Evolutionary conservation across 2,329 filamentous ascomycete species (phyloP), one percentile per base, ranked within the genome.

Genomic region (Phyllosticta citrichinensis): DNA sequence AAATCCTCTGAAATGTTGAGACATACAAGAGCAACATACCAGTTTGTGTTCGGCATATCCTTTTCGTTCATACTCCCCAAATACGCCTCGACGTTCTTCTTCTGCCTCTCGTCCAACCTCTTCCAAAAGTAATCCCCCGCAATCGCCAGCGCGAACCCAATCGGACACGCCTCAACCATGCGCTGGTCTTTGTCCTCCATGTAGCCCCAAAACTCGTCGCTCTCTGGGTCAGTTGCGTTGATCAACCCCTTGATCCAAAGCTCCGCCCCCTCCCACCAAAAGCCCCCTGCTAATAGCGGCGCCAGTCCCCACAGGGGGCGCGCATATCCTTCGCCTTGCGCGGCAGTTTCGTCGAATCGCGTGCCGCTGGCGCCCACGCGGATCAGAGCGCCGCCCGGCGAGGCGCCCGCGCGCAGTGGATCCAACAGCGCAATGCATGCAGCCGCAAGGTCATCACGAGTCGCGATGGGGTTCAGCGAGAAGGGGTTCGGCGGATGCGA

Each of bases 81-180:
- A 87, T 88, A 92, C 2, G 74, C 77, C 69, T 87, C 85, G 11
- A 92, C 78, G 70, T 91, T 89, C 11, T 69, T 74, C 67, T 80
- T 84, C 69, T 89, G 83, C 65, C 78, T 79, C 17, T 81, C 80
- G 2, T 79, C 82, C 67, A 92, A 75, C 1, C 81, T 83, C 14
- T 85, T 77, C 87, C 87, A 91, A 62, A 91, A 81, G 66, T 70
- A 79, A 77, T 71, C 74, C 27, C 80, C 78, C 35, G 85, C 87
- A 58, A 91, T 85, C 33, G 87, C 87, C 58, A 93, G 77, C 1
- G 87, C 83, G 67, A 85, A 92, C 0, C 88, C 89, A 62, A 92
- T 79, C 0, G 88, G 88, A 69, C 88, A 91, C 80, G 91, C 89
- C 71, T 93, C 89, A 2, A 92, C 89, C 89, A 92, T 92, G 25